These are phyloP conservation scores for Corylus heterophylla DNA, from an alignment of 306 rosid genomes.

Conservation along the genomic window DNA sequence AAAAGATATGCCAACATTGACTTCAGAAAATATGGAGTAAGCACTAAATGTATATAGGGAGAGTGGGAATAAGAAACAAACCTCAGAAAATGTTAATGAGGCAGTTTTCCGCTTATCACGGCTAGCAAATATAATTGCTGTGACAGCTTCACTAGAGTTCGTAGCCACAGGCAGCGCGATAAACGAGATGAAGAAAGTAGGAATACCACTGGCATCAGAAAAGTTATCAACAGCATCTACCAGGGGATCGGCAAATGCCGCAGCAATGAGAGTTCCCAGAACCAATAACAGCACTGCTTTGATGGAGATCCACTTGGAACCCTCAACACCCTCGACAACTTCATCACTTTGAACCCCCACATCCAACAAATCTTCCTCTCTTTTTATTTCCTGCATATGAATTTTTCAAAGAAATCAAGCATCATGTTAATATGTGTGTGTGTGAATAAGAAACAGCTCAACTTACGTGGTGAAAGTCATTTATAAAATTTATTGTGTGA, in stretches of 20 bases:
- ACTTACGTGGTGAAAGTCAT: slow-evolving; percentile 65
- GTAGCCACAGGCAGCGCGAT: slow-evolving; percentile 82
- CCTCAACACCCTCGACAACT: slow-evolving; percentile 40
- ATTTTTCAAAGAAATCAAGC: slow-evolving; percentile 14
- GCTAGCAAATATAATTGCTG: slow-evolving; percentile 89
- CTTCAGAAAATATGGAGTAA: too few species aligned
- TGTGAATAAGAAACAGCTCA: not conserved
- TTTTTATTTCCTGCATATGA: slow-evolving; percentile 62
- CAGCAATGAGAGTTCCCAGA: slow-evolving; percentile 79
- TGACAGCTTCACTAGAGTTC: slow-evolving; percentile 85
- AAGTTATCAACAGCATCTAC: slow-evolving; percentile 89
- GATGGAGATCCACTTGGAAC: slow-evolving; percentile 38
- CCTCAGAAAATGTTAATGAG: slow-evolving; percentile 93
- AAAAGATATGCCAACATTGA: too few species aligned
- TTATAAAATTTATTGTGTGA: slow-evolving; percentile 42
- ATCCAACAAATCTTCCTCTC: slow-evolving; percentile 69
- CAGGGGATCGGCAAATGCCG: slow-evolving; percentile 83
- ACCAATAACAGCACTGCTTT: slow-evolving; percentile 66
- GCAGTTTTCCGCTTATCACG: slow-evolving; percentile 80
- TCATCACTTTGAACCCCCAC: slow-evolving; percentile 50
- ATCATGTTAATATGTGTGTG: too few species aligned
- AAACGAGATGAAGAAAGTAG: slow-evolving; percentile 94
- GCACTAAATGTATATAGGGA: too few species aligned
- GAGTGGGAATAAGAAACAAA: slow-evolving; percentile 29
- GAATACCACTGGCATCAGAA: slow-evolving; percentile 84